Conservation (phyloP, 257 asterid genomes). For the Leptodermis oblonga region DNA sequence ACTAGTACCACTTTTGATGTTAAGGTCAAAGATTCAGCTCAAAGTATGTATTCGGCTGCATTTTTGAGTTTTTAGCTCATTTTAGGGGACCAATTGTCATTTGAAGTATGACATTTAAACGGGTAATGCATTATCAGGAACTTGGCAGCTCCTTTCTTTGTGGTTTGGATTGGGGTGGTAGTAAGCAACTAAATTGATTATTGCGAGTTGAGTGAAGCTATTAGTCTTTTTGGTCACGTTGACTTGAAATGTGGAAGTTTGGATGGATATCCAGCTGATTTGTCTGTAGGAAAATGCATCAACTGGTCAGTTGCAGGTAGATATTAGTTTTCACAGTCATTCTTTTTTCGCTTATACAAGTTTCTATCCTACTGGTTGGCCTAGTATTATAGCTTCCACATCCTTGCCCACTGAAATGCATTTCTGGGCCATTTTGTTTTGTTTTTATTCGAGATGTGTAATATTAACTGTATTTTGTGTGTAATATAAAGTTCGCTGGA, state of each 20-base stretch:
- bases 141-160: not conserved
- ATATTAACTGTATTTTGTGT: not conserved
- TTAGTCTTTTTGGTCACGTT: not conserved
- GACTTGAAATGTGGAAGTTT: not conserved
- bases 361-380: not conserved
- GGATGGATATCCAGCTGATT: not conserved
- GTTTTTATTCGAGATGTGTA: no score
- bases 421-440: not conserved
- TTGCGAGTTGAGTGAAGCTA: not conserved
- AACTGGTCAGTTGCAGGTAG: no score
- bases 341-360: not conserved
- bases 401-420: not conserved
- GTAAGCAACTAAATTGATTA: not conserved
- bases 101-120: not conserved
- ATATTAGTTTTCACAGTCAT: not conserved
- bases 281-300: not conserved
- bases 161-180: not conserved
- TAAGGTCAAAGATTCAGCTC: not conserved
- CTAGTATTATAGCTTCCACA: not conserved
- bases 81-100: not conserved
- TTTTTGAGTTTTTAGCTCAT: not conserved
- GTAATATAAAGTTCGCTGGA: not conserved
- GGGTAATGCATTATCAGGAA: not conserved
- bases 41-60: not conserved
- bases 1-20: not conserved